phyloP scores from a whole-genome alignment of 1,284 basidiomycete genomes.

The Cryptococcus jaspeensis region DNA sequence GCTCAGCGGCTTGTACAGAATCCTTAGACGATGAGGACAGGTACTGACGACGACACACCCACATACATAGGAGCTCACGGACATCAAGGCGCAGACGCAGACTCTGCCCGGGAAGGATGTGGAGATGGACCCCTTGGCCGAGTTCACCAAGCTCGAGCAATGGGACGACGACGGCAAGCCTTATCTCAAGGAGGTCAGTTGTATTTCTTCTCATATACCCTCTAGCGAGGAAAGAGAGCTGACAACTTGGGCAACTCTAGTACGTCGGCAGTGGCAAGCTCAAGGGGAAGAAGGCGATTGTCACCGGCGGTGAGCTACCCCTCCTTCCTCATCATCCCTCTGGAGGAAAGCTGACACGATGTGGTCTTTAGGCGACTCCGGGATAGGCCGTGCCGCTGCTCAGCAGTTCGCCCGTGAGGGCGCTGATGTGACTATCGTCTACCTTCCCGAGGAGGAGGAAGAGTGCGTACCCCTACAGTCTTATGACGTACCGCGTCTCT shows the following conservation, averaged over 20 bases:
- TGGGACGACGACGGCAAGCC: slow-evolving; percentile 64
- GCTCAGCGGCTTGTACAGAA: background rate
- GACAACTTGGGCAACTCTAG: slow-evolving; percentile 6
- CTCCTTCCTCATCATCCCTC: background rate
- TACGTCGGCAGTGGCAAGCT: slow-evolving; percentile 34
- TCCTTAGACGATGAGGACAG: background rate
- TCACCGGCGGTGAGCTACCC: slow-evolving; percentile 52
- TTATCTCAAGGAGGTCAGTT: slow-evolving; percentile 54
- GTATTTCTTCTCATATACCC: too few relatives aligned
- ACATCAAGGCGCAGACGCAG: slow-evolving; percentile 51
- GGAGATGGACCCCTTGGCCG: slow-evolving; percentile 57
- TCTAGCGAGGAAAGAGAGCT: background rate
- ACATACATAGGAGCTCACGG: slow-evolving; percentile 24
- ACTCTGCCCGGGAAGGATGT: slow-evolving; percentile 56
- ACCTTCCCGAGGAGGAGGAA: slow-evolving; percentile 62
- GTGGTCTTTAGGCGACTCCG: slow-evolving; percentile 53
- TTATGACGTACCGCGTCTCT: too few relatives aligned
- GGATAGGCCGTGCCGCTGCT: slow-evolving; percentile 64
- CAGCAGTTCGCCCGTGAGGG: slow-evolving; percentile 66
- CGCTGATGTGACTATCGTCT: slow-evolving; percentile 64
- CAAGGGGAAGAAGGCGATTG: slow-evolving; percentile 60
- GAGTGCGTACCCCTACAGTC: slow-evolving; percentile 57
- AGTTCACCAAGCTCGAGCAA: slow-evolving; percentile 58
- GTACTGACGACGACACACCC: background rate
- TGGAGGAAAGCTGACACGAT: background rate